Evolutionary conservation across 2,329 filamentous ascomycete genomes (phyloP), one percentile per base, ranked within the genome.

Genomic region (Fusarium sororula): DNA sequence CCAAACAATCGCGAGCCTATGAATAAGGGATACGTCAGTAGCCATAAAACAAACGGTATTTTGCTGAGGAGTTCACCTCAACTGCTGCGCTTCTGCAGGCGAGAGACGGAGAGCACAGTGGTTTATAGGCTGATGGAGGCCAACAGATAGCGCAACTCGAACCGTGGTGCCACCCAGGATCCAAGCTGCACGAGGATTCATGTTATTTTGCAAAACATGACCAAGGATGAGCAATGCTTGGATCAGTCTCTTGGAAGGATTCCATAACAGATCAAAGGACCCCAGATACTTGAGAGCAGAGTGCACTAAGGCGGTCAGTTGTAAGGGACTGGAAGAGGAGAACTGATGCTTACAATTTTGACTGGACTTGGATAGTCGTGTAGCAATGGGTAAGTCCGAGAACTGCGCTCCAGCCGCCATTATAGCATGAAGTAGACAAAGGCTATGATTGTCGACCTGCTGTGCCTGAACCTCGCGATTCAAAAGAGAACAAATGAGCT

Each of bases 151-250:
- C 8, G 68, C 74, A 5, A 73, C 26, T 6, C 74, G 64, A 14
- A 75, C 48, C 3, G 74, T 76, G 14, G 68, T 76, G 0, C 74
- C 72, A 2, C 74, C 68, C 0, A 76, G 26, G 12, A 76, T 60
- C 74, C 69, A 76, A 5, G 74, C 74, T 35, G 72, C 74, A 32
- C 66, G 66, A 6, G 74, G 73, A 7, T 66, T 75, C 63, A 74
- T 76, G 22, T 71, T 53, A 17, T 76, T 76, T 37, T 76, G 74
- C 7, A 76, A 45, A 7, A 74, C 66, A 37, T 64, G 54, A 7
- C 71, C 73, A 30, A 76, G 74, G 10, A 76, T 44, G n/a, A 76
- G 63, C 1, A 76, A 48, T 11, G 72, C 70, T 42, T 76, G 69
- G 6, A 76, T 55, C 0, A 68, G 28, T 15, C 39, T 67, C 30